Percentiles rank a stretch among this genome's conserved stretches.
phyloP scores from a whole-genome alignment of 768 basidiomycete genomes.

The Dioszegia hungarica region DNA sequence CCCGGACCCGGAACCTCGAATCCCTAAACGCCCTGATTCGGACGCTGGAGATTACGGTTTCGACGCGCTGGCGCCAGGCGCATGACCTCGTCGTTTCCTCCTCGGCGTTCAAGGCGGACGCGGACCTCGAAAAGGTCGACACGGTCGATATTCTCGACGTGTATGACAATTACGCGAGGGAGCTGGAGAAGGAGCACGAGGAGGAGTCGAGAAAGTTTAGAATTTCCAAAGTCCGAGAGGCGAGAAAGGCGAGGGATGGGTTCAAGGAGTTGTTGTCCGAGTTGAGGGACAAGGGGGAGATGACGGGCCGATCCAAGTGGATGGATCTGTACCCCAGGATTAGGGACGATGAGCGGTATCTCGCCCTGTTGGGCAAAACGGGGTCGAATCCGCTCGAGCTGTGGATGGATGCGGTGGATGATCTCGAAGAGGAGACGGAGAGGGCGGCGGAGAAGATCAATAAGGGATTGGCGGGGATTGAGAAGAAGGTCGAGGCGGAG shows the following conservation, averaged over 20 bases:
- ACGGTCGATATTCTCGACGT: slow-evolving; percentile 85
- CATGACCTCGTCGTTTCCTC: slow-evolving; percentile 71
- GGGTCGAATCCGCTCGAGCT: slow-evolving; percentile 93
- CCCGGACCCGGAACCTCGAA: slow-evolving; percentile 61
- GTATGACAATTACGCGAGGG: slow-evolving; percentile 88
- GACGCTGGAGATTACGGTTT: slow-evolving; percentile 78
- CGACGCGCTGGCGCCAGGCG: slow-evolving; percentile 88
- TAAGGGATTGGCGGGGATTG: slow-evolving; percentile 34
- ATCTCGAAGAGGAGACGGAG: slow-evolving; percentile 77
- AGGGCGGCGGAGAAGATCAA: slow-evolving; percentile 66
- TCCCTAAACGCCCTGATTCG: slow-evolving; percentile 83
- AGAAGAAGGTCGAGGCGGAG: slow-evolving; percentile 27
- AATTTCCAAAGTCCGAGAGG: slow-evolving; percentile 75
- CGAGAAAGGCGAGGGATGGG: slow-evolving; percentile 83
- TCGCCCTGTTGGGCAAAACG: slow-evolving; percentile 79
- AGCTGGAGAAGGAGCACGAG: slow-evolving; percentile 85
- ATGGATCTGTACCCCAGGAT: slow-evolving; percentile 77
- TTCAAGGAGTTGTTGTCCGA: slow-evolving; percentile 77
- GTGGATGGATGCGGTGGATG: slow-evolving; percentile 91
- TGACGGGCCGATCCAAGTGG: slow-evolving; percentile 85
- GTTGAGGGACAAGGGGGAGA: slow-evolving; percentile 61
- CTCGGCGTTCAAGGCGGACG: slow-evolving; percentile 70
- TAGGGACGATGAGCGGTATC: slow-evolving; percentile 73
- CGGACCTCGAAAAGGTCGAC: slow-evolving; percentile 74
- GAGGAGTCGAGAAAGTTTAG: slow-evolving; percentile 73